Base-by-base conservation (phyloP, 2,329 filamentous ascomycete genomes). In the Ophiostoma ips region DNA sequence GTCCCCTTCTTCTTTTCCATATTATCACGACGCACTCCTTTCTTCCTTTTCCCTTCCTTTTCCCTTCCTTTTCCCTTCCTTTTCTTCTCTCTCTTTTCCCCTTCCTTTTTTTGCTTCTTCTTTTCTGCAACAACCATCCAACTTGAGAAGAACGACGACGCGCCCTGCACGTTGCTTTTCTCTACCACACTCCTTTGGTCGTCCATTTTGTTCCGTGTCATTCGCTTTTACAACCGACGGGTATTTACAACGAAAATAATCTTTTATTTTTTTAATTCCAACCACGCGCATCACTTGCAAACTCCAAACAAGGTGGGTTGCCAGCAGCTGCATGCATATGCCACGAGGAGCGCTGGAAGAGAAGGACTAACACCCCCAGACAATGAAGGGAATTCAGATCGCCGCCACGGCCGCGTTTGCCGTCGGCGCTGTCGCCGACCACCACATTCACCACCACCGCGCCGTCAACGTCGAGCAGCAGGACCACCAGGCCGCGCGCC, bases 371-470 rank as follows among this genome's bases (percentile, higher is more conserved):
- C 24, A 28, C n/a, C n/a, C 16, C 19, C 36, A 46, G 68, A 43
- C 57, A 44, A 77, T 77, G 73, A 76, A 72, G 68, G 65, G 66
- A 51, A 56, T 72, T 57, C 67, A 68, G 51, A 63, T 72, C 56
- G 70, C 73, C 61, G 60, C 77, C 52, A 71, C 72, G 66, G 75
- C 73, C 52, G 68, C 72, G 37, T 58, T 77, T 49, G 72, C 71
- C 53, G 68, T 66, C 41, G 66, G 75, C 49, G 73, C 69, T 51
- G n/a, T 52, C 6, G 69, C 71, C 47, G 81, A 81, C 30, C 73
- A 77, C 46, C 24, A 83, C 62, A 65, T 68, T 53, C 79, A 82
- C 62, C 71, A 72, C 53, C 79, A 77, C 56, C 65, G 71, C 58
- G 49, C 46, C 34, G 34, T 46, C 38, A 38, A 50, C 44, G 33